Base-by-base conservation (phyloP, 345 rosid genomes). In the Citrus hindsii region DNA sequence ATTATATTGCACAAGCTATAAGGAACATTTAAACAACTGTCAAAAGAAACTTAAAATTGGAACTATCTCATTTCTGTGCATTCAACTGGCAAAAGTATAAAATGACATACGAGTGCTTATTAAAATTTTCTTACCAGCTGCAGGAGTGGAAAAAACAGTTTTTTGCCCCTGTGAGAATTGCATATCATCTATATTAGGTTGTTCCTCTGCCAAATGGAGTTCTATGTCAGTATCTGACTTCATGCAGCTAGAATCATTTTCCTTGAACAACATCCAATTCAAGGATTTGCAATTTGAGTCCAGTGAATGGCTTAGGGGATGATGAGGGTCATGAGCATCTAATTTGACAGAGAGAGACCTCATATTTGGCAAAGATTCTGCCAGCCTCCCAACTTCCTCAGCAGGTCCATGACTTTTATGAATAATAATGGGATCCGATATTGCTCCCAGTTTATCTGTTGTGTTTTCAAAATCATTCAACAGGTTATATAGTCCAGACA, bases 361-460 rank as follows among this genome's bases (percentile, higher is more conserved):
- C 79, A 88, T 84, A 82, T 78, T 81, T 4, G 99, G 98, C 82
- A 95, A 86, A 79, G 98, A 95, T 82, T 85, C 92, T 59, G 70
- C 87, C 63, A 84, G 79, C 83, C 85, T 66, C 64, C 78, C 85
- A 79, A 63, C 74, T 51, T 85, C 87, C 37, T 86, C 87, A 73
- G 69, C 32, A 25, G 73, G 68, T 46, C 56, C 77, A 56, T 70
- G 79, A 81, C 66, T 81, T 73, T 77, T 84, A 79, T 84, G 81
- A 74, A 92, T 86, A 62, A 42, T 82, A 75, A 93, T 84, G 71
- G 94, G 89, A 74, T 73, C 79, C 46, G 96, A 89, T 33, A 69
- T 61, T 22, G 30, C 69, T 59, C 81, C 73, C 74, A 84, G 78
- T 79, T 79, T 72, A 24, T 51, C 91, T 56, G 21, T 60, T 7